Percentiles rank a stretch among this genome's conserved stretches.
phyloP scores from a whole-genome alignment of 1,284 basidiomycete genomes.

The Pseudozyma thailandica region DNA sequence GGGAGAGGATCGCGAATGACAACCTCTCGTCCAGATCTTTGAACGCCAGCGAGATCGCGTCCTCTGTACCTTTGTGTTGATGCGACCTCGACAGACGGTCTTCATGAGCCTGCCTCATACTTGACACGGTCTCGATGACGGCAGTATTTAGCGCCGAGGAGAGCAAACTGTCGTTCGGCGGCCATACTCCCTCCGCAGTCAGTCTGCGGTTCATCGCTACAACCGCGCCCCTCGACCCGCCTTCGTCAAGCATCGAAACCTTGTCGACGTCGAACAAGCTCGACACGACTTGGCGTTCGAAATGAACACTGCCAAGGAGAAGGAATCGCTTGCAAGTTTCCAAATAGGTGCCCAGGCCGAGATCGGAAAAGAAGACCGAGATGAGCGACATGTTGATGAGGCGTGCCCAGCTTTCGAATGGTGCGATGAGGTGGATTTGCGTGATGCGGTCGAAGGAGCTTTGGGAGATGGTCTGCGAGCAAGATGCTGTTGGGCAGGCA shows the following conservation, averaged over 20 bases:
- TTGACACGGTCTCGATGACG: constrained; percentile 52
- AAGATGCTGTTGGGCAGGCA: constrained; percentile 8
- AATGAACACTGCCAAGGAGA: constrained; percentile 47
- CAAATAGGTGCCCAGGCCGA: constrained; percentile 52
- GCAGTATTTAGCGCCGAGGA: constrained; percentile 51
- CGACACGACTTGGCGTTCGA: constrained; percentile 34
- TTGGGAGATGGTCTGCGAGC: constrained; percentile 16
- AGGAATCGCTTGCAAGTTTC: constrained; percentile 56
- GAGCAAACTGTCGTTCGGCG: constrained; percentile 42
- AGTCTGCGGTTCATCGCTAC: constrained; percentile 34
- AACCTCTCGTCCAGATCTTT: constrained; percentile 55
- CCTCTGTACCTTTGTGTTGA: constrained; percentile 5
- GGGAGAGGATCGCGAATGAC: constrained; percentile 53
- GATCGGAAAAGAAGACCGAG: constrained; percentile 57
- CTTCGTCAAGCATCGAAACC: constrained; percentile 11
- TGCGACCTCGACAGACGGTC: constrained; percentile 14
- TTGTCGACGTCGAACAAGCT: constrained; percentile 50
- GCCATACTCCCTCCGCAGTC: constrained; percentile 46
- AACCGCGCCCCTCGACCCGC: constrained; percentile 6
- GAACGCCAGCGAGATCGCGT: constrained; percentile 42
- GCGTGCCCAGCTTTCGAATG: constrained; percentile 51
- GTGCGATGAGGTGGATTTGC: constrained; percentile 28
- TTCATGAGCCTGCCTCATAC: constrained; percentile 36
- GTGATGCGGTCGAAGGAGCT: constrained; percentile 31
- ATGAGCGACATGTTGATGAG: constrained; percentile 59